Evolutionary conservation across 495 filamentous ascomycete genomes (phyloP).

Genomic region (Tuber umbilicatum): DNA sequence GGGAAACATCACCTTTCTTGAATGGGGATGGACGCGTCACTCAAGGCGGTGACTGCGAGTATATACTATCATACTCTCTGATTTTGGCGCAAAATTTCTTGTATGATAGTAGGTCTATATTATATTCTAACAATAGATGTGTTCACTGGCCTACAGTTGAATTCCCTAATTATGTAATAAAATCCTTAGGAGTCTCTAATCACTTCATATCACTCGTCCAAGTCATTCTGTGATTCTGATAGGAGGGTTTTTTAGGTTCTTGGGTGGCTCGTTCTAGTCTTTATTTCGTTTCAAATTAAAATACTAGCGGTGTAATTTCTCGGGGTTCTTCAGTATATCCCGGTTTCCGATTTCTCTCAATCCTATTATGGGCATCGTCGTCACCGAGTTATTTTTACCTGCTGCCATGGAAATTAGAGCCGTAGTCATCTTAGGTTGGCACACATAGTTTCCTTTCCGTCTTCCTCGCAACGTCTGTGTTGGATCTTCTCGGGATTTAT

Average conservation of each 20-base stretch:
- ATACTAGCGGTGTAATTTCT: background rate
- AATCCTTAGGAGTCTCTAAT: background rate
- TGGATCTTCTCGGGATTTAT: background rate
- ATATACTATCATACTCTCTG: background rate
- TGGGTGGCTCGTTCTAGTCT: background rate
- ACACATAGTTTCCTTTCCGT: background rate
- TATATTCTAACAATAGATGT: background rate
- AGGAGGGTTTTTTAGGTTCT: background rate
- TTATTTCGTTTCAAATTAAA: background rate
- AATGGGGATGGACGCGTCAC: background rate
- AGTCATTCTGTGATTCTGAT: background rate
- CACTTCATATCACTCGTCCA: background rate
- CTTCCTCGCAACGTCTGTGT: background rate
- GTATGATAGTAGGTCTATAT: background rate
- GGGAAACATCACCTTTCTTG: background rate
- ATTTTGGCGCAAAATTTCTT: background rate
- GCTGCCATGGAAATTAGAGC: background rate
- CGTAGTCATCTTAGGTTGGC: background rate
- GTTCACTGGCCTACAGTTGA: background rate
- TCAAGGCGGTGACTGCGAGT: background rate
- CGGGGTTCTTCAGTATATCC: background rate
- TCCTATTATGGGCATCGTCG: background rate
- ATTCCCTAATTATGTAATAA: background rate
- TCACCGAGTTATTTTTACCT: background rate
- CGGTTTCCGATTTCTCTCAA: background rate